These are phyloP conservation scores for Senecio squalidus DNA, from an alignment of 140 eudicot genomes.

Conservation along the genomic window DNA sequence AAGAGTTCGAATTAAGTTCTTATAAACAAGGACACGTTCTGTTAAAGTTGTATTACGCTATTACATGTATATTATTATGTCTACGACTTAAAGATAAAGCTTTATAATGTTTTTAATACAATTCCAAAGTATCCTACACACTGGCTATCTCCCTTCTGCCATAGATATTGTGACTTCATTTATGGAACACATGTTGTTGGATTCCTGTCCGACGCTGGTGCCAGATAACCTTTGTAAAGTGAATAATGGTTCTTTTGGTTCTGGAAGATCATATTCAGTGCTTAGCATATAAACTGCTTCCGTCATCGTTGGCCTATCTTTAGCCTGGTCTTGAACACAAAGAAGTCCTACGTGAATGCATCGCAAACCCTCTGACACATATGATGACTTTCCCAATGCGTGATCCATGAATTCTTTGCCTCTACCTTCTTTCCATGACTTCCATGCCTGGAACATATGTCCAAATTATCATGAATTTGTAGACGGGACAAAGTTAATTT, in stretches of 20 bases:
- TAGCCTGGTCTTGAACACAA: slow-evolving; percentile 34
- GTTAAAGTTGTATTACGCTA: too few relatives aligned
- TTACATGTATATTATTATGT: too few relatives aligned
- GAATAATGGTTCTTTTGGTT: slow-evolving; percentile 28
- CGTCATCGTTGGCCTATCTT: slow-evolving; percentile 38
- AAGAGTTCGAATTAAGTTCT: too few relatives aligned
- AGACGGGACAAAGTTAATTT: background rate
- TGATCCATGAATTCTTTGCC: slow-evolving; percentile 26
- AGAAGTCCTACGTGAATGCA: slow-evolving; percentile 38
- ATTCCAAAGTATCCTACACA: background rate
- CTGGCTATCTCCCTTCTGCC: slow-evolving; percentile 19
- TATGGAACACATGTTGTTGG: background rate
- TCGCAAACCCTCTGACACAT: slow-evolving; percentile 14
- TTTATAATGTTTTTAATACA: background rate
- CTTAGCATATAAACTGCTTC: slow-evolving; percentile 26
- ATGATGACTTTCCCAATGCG: background rate
- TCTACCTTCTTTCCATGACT: slow-evolving; percentile 27
- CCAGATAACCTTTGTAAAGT: slow-evolving; percentile 10
- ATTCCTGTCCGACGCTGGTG: background rate
- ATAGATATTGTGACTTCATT: slow-evolving; percentile 12
- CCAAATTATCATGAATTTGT: background rate
- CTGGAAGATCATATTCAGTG: slow-evolving; percentile 23
- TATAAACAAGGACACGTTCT: too few relatives aligned
- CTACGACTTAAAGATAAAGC: too few relatives aligned
- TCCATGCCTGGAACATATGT: slow-evolving; percentile 36